Percentiles rank a stretch among this genome's conserved stretches.
phyloP scores from a whole-genome alignment of 371 early-diverging fungal species.

The Syncephalis plumigaleata region DNA sequence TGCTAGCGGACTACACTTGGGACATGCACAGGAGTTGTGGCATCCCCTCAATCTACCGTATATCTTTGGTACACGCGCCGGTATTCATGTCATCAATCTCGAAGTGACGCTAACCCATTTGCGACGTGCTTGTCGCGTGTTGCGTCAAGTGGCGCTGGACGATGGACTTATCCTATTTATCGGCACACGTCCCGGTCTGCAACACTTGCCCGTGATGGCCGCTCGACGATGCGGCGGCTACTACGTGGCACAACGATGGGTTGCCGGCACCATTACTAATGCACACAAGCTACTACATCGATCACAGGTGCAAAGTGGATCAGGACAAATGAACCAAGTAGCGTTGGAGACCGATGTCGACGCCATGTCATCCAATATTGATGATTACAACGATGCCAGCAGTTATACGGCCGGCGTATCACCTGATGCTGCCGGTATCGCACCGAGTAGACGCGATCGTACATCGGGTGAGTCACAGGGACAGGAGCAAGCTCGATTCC shows the following conservation, averaged over 20 bases:
- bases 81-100: constrained; percentile 86
- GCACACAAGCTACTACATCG: constrained; percentile 40
- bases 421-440: too few relatives aligned
- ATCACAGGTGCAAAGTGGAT: not conserved
- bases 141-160: constrained; percentile 47
- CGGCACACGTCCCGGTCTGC: constrained; percentile 57
- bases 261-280: constrained; percentile 85
- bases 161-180: constrained; percentile 82
- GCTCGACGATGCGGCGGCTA: constrained; percentile 61
- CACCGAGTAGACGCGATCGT: too few relatives aligned
- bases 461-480: too few relatives aligned
- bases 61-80: constrained; percentile 80
- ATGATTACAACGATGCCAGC: too few relatives aligned
- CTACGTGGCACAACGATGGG: constrained; percentile 70
- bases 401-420: too few relatives aligned
- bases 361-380: too few relatives aligned
- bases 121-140: constrained; percentile 64
- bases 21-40: constrained; percentile 65
- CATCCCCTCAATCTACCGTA: constrained; percentile 69
- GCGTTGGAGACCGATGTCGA: too few relatives aligned
- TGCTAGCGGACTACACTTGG: constrained; percentile 82
- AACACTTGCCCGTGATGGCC: constrained; percentile 56
- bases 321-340: too few relatives aligned
- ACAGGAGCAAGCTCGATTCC: not conserved
- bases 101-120: constrained; percentile 83